These are phyloP conservation scores for Hapsidospora chrysogenum DNA, from an alignment of 495 filamentous ascomycete species.

Conservation along the genomic window DNA sequence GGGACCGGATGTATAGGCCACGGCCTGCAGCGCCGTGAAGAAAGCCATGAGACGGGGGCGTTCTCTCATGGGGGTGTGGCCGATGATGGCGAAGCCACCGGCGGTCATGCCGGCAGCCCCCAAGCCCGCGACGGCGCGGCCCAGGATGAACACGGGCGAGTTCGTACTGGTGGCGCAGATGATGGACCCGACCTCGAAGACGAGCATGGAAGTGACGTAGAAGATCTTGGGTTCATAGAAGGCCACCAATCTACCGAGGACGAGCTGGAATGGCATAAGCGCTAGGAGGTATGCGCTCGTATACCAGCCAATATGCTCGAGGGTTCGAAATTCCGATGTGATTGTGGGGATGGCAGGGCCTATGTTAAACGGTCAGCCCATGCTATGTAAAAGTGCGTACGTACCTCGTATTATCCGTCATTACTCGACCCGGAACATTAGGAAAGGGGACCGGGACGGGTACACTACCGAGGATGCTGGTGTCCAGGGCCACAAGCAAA, in stretches of 20 bases:
- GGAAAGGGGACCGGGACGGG: no score
- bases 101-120: conserved; percentile 25
- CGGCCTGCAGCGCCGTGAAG: no score
- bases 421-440: no score
- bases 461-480: no score
- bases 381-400: no score
- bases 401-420: no score
- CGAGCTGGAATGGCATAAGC: conserved; percentile 27
- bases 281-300: conserved; percentile 33
- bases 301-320: conserved; percentile 36
- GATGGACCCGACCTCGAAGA: conserved; percentile 32
- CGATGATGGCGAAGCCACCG: no score
- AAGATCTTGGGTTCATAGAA: conserved; percentile 25
- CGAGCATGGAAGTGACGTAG: conserved; percentile 18
- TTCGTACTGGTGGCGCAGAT: conserved; percentile 32
- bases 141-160: conserved; percentile 31
- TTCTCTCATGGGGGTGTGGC: no score
- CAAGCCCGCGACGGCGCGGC: conserved; percentile 36
- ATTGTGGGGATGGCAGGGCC: conserved; percentile 29
- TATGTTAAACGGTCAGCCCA: no score
- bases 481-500: no score
- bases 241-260: conserved; percentile 34
- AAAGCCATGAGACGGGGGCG: no score
- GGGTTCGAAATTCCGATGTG: conserved; percentile 26
- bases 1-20: no score